Conservation (phyloP, 2,329 filamentous ascomycete genomes). For the Proliferodiscus dingleyae region DNA sequence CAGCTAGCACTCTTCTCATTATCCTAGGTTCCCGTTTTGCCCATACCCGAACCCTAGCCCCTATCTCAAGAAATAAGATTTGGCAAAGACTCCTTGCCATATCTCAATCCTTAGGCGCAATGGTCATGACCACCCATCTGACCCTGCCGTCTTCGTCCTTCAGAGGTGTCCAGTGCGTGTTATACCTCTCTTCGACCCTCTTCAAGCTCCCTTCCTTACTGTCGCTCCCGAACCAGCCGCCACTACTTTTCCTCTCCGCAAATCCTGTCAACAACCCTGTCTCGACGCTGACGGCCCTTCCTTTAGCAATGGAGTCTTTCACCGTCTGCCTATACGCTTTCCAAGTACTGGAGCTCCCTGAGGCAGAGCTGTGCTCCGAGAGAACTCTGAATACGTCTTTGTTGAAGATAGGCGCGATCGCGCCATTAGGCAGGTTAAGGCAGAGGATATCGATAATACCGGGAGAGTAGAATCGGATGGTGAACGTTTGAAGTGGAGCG, state of each 20-base stretch:
- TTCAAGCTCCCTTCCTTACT: conserved; percentile 4
- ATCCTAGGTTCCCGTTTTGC: too few species aligned
- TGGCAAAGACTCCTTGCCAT: too few species aligned
- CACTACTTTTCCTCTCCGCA: conserved; percentile 20
- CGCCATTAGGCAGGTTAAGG: conserved; percentile 33
- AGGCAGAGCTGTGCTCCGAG: conserved; percentile 34
- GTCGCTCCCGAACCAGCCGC: conserved; percentile 12
- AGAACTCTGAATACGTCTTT: conserved; percentile 54
- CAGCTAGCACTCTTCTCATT: too few species aligned
- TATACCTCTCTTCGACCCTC: conserved; percentile 25
- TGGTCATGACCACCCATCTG: conserved; percentile 33
- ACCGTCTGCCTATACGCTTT: conserved; percentile 43
- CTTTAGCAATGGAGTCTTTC: conserved; percentile 28
- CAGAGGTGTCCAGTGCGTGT: conserved; percentile 39
- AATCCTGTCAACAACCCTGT: conserved; percentile 23
- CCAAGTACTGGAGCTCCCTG: conserved; percentile 35
- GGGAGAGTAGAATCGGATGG: conserved; percentile 43
- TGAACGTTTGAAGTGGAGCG: conserved; percentile 26
- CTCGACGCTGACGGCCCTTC: conserved; percentile 29
- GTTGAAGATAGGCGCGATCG: conserved; percentile 36
- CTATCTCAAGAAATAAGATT: too few species aligned
- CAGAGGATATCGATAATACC: conserved; percentile 45
- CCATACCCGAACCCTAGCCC: too few species aligned
- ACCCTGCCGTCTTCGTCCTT: conserved; percentile 35
- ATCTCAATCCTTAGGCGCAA: conserved; percentile 25